Base-by-base conservation (phyloP, 441 rosid genomes). In the Gossypium trilobum region DNA sequence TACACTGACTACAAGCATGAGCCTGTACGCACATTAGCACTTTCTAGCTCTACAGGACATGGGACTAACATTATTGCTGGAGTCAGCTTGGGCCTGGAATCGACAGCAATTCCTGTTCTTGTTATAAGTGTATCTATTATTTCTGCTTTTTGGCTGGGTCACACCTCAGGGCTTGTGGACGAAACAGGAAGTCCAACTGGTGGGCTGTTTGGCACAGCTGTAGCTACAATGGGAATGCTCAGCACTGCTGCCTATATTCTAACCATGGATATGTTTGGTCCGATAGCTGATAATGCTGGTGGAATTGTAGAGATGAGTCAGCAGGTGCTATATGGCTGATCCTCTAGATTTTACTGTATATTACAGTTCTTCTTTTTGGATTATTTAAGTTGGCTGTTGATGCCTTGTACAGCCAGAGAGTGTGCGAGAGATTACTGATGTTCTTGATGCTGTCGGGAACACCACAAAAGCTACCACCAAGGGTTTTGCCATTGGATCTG, bases 241-340 rank as follows among this genome's bases (percentile, higher is more conserved):
- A 95, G 97, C 77, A 91, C 99, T 42, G 98, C 99, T 78, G 98
- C 95, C 66, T 95, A 92, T 86, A 90, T 95, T 79, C 96, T 95
- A 71, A 95, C 99, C 16, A 95, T 95, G 99, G 99, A 95, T 85
- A 95, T 95, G 99, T 95, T 95, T 83, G 99, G 98, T 72, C 99
- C 98, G 52, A 91, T 95, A 79, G 98, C 99, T 80, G 99, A 95
- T 84, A 95, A 95, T 78, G 99, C 98, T 82, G 97, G 99, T 83
- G 99, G 99, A 73, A 92, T 95, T 79, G 98, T 92, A 7, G 99
- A 95, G 91, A 92, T 95, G 99, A 92, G 98, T 85, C 97, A 91
- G 80, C 99, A 92, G 97, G 99, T 95, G 81, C 27, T 42, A 33
- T 68, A 58, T 78, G 58, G 60, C 66, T 46, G 16, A 48, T 81